A percentile compares a stretch with the other conserved stretches of the same genome.
Evolutionary conservation across 1,284 basidiomycete species (phyloP).

Genomic region (Boletellus deceptivus): DNA sequence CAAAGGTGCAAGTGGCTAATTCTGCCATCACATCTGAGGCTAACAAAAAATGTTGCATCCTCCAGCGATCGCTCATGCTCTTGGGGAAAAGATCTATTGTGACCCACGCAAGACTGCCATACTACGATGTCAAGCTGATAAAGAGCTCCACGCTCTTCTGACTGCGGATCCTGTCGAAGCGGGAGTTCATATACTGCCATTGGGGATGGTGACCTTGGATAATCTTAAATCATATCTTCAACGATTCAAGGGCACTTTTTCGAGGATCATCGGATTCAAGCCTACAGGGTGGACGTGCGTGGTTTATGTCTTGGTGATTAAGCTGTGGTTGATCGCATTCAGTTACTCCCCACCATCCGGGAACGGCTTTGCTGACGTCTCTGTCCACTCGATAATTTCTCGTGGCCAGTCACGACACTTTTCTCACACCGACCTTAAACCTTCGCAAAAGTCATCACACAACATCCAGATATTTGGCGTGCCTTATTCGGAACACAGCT

Average conservation of each 20-base stretch:
- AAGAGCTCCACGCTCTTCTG: slow-evolving; percentile 77
- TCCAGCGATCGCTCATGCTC: slow-evolving; percentile 78
- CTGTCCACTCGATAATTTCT: slow-evolving; percentile 66
- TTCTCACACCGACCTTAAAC: slow-evolving; percentile 63
- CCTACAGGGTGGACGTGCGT: slow-evolving; percentile 94
- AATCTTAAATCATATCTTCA: slow-evolving; percentile 77
- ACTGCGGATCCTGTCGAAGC: slow-evolving; percentile 77
- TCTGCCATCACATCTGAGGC: background rate
- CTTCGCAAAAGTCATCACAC: slow-evolving; percentile 70
- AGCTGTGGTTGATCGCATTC: slow-evolving; percentile 2
- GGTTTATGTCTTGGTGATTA: background rate
- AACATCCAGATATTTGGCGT: slow-evolving; percentile 80
- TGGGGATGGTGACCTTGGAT: slow-evolving; percentile 78
- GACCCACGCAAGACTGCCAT: slow-evolving; percentile 81
- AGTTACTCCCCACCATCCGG: slow-evolving; percentile 77
- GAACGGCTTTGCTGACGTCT: slow-evolving; percentile 53
- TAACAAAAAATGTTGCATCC: background rate
- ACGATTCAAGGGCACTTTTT: slow-evolving; percentile 72
- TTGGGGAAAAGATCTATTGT: slow-evolving; percentile 89
- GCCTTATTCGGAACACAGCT: slow-evolving; percentile 96
- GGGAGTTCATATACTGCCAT: slow-evolving; percentile 83
- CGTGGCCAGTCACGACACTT: slow-evolving; percentile 66
- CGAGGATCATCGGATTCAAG: slow-evolving; percentile 78
- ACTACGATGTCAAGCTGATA: slow-evolving; percentile 78
- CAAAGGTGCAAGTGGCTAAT: slow-evolving; percentile 59